These are phyloP conservation scores for Epichloe baconii DNA, from an alignment of 2,329 filamentous ascomycete genomes.

Conservation along the genomic window DNA sequence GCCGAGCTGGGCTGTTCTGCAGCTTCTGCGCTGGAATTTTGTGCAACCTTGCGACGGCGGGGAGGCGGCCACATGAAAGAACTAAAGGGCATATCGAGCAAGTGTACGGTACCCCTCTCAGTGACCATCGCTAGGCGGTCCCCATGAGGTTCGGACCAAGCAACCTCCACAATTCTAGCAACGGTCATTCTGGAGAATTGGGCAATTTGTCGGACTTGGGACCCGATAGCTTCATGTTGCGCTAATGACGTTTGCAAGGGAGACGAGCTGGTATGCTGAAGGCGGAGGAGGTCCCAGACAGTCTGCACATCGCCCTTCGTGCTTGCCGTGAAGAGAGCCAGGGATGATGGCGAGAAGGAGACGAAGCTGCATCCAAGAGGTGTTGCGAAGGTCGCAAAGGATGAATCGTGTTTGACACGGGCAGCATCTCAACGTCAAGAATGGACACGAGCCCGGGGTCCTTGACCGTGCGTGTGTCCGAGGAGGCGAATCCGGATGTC, in stretches of 20 bases:
- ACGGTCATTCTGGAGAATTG: conserved; percentile 86
- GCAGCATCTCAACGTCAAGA: conserved; percentile 53
- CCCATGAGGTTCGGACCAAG: conserved; percentile 71
- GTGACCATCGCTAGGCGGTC: conserved; percentile 83
- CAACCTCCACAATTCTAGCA: conserved; percentile 78
- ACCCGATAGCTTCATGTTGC: conserved; percentile 33
- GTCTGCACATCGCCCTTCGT: conserved; percentile 74
- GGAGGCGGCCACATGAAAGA: conserved; percentile 82
- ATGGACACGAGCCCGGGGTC: conserved; percentile 67
- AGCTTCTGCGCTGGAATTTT: conserved; percentile 31
- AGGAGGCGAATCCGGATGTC: conserved; percentile 36
- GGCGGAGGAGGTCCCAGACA: conserved; percentile 65
- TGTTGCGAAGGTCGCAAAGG: conserved; percentile 59
- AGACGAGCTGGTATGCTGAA: conserved; percentile 49
- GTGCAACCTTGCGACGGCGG: conserved; percentile 33
- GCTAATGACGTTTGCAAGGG: conserved; percentile 37
- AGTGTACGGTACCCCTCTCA: conserved; percentile 86
- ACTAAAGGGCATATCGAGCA: conserved; percentile 72
- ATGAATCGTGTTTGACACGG: conserved; percentile 37
- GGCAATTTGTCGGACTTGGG: conserved; percentile 68
- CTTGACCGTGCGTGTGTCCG: conserved; percentile 33
- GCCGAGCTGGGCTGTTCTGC: conserved; percentile 40
- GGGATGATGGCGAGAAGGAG: conserved; percentile 61
- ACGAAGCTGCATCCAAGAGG: conserved; percentile 68
- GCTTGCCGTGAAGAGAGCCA: conserved; percentile 66